phyloP scores from a whole-genome alignment of 164 flowering plant genomes.

The Aristolochia fimbriata region DNA sequence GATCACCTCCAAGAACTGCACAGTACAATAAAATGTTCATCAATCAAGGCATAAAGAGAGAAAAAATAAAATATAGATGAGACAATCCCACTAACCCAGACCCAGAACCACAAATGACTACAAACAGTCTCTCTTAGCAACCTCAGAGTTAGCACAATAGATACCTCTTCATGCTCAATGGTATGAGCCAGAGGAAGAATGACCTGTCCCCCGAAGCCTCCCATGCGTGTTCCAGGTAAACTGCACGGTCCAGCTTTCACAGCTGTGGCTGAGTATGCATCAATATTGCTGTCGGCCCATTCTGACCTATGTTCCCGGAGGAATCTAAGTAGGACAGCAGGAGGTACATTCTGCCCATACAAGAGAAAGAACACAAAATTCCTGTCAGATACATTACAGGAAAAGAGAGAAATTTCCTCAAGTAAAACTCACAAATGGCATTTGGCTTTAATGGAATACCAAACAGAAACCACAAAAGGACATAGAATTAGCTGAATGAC shows the following conservation, averaged over 20 bases:
- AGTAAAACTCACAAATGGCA: too few relatives aligned
- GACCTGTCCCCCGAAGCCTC: slow-evolving; percentile 74
- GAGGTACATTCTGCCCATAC: slow-evolving; percentile 77
- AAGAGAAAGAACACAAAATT: background rate
- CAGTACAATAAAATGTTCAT: background rate
- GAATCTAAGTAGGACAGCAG: slow-evolving; percentile 84
- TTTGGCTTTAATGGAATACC: too few relatives aligned
- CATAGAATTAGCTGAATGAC: too few relatives aligned
- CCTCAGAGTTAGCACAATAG: background rate
- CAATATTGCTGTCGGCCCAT: slow-evolving; percentile 89
- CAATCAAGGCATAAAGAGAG: background rate
- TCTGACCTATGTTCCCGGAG: slow-evolving; percentile 95
- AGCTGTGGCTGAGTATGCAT: slow-evolving; percentile 83
- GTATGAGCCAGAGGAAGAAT: slow-evolving; percentile 91
- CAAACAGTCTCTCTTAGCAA: background rate
- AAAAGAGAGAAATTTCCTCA: too few relatives aligned
- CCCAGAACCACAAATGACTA: slow-evolving; percentile 1
- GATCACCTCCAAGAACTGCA: slow-evolving; percentile 82
- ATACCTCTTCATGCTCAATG: slow-evolving; percentile 91
- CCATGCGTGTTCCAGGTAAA: slow-evolving; percentile 61
- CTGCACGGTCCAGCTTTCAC: slow-evolving; percentile 68
- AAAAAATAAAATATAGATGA: too few relatives aligned
- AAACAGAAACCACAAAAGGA: too few relatives aligned
- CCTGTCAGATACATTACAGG: too few relatives aligned
- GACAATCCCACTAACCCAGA: background rate